These are phyloP conservation scores for Fusarium multiceps DNA, from an alignment of 2,329 filamentous ascomycete species.

Conservation along the genomic window DNA sequence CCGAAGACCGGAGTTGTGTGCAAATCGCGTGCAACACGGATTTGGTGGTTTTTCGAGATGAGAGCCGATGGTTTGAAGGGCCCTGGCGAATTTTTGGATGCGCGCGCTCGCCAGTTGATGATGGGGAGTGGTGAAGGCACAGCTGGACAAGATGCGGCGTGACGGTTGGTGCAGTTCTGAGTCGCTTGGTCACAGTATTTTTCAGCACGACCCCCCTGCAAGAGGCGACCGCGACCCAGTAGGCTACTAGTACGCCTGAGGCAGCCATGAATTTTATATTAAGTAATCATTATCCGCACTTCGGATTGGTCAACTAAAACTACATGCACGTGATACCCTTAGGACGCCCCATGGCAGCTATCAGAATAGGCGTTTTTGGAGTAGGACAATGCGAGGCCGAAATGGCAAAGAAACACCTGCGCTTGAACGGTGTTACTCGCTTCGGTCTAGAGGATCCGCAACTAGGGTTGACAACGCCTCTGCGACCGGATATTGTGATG, in stretches of 20 bases:
- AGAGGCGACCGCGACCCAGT: constrained; percentile 43
- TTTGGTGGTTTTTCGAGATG: constrained; percentile 66
- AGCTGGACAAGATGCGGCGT: constrained; percentile 62
- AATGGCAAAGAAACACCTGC: neutral
- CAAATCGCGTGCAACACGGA: constrained; percentile 66
- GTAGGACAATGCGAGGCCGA: neutral
- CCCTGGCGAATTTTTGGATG: constrained; percentile 72
- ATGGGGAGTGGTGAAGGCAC: constrained; percentile 66
- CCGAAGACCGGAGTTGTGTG: constrained; percentile 57
- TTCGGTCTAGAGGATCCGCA: constrained; percentile 13
- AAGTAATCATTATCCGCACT: constrained; percentile 22
- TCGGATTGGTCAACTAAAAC: constrained; percentile 16
- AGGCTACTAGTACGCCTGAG: constrained; percentile 40
- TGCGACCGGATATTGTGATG: constrained; percentile 22
- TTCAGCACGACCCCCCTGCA: constrained; percentile 56
- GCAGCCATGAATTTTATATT: constrained; percentile 29
- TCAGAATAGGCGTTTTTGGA: neutral
- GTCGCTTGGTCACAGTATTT: constrained; percentile 55
- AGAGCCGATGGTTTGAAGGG: constrained; percentile 68
- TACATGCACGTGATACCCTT: constrained; percentile 39
- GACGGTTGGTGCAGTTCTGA: constrained; percentile 59
- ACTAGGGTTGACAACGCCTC: neutral
- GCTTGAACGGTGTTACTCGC: neutral
- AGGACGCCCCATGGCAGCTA: neutral
- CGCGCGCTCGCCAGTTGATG: constrained; percentile 65